Base-by-base conservation (phyloP, 345 rosid genomes). In the Gossypium anomalum region DNA sequence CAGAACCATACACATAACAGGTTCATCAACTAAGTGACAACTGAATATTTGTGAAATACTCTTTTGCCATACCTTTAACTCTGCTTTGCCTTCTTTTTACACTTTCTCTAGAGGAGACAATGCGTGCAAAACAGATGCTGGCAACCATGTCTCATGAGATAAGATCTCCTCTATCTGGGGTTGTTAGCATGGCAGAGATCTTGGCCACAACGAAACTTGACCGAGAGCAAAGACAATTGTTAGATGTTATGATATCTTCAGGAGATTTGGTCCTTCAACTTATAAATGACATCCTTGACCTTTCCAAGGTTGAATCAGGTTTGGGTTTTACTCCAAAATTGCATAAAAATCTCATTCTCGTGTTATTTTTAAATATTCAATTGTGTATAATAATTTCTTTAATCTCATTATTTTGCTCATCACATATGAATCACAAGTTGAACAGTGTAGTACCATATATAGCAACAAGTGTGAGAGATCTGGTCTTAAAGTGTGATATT, bases 81-180 rank as follows among this genome's bases (percentile, higher is more conserved):
- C 44, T 56, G 9, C 23, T 68, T 79, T 79, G 19, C 34, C 44
- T 41, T 56, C 68, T 55, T 11, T 11, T 12, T 43, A 38, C 16
- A 19, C 25, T 56, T 6, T 7, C 14, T 77, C 72, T 87, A 94
- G 99, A 95, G 96, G 99, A 93, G 86, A 95, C 97, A 8, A 95
- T 95, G 99, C 87, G 98, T 22, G 98, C 93, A 12, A 95, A 95
- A 76, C 97, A 95, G 76, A 95, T 95, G 97, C 85, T 93, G 78
- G 99, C 99, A 3, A 93, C 94, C 11, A 93, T 95, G 99, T 95
- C 99, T 8, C 98, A 95, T 63, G 99, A 95, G 85, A 93, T 95
- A 82, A 88, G 97, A 83, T 93, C 98, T 70, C 98, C 99, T 60
- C 79, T 95, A 43, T 82, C 98, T 5, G 96, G 97, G 49, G 97